A percentile compares a stretch with the other conserved stretches of the same genome.
Evolutionary conservation across 331 rosid genomes (phyloP).

Genomic region (Arachis monticola): DNA sequence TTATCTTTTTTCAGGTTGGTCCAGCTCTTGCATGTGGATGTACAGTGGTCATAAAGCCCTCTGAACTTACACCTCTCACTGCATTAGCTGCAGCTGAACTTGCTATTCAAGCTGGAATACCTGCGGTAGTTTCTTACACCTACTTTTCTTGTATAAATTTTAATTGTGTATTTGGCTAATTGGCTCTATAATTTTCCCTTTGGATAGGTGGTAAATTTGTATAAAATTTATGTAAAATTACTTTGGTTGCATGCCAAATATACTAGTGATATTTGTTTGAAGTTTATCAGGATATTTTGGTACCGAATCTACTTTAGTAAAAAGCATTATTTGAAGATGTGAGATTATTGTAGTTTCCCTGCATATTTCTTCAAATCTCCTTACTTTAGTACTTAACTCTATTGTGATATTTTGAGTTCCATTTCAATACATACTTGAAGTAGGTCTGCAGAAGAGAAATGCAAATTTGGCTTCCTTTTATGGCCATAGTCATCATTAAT

Average conservation of each 20-base stretch:
- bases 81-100: slow-evolving; percentile 99
- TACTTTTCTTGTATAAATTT: slow-evolving; percentile 2
- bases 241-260: background rate
- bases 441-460: slow-evolving; percentile 26
- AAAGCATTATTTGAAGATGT: background rate
- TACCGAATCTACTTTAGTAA: slow-evolving; percentile 1
- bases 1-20: slow-evolving; percentile 73
- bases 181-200: slow-evolving; percentile 9
- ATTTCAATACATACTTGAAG: slow-evolving; percentile 19
- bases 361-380: background rate
- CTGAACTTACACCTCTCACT: slow-evolving; percentile 96
- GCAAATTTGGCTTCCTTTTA: slow-evolving; percentile 25
- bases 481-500: background rate
- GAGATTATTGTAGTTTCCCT: slow-evolving; percentile 21
- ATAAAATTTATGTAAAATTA: slow-evolving; percentile 7
- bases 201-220: slow-evolving; percentile 8
- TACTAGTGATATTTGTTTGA: slow-evolving; percentile 8
- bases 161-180: slow-evolving; percentile 9
- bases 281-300: slow-evolving; percentile 21
- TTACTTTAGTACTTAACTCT: slow-evolving; percentile 1
- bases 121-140: slow-evolving; percentile 61
- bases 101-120: slow-evolving; percentile 94
- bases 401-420: slow-evolving; percentile 1
- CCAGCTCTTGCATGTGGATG: slow-evolving; percentile 99
- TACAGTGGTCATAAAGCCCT: slow-evolving; percentile 92